These are phyloP conservation scores for Podaxis mareebaensis DNA, from an alignment of 768 basidiomycete genomes.

Conservation along the genomic window DNA sequence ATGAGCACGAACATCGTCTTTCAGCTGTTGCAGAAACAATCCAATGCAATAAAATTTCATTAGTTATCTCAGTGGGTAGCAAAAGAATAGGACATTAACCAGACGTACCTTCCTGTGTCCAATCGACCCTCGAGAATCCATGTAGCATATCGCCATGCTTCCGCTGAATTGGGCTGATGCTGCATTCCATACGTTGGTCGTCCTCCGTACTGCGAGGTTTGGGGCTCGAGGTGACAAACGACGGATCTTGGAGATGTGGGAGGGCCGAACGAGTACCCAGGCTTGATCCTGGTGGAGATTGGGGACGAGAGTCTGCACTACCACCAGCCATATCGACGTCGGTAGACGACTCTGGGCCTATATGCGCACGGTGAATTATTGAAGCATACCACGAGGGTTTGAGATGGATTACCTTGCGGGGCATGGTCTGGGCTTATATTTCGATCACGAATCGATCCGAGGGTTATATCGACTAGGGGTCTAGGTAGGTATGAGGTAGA, in stretches of 20 bases:
- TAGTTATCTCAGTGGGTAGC: background rate
- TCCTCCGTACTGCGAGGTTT: background rate
- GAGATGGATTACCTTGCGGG: background rate
- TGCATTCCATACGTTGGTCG: background rate
- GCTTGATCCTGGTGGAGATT: background rate
- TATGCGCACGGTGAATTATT: background rate
- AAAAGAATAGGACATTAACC: background rate
- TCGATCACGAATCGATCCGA: background rate
- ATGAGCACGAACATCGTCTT: background rate
- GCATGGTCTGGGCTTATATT: background rate
- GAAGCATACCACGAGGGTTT: too few species aligned
- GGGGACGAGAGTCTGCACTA: background rate
- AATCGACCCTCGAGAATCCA: background rate
- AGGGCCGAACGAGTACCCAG: background rate
- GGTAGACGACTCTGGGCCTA: background rate
- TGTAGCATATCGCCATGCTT: background rate
- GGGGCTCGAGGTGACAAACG: background rate
- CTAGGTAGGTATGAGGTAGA: background rate
- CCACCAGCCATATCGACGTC: background rate
- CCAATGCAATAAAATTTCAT: background rate
- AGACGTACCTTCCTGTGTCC: constrained; percentile 4
- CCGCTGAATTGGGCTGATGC: background rate
- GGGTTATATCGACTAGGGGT: background rate
- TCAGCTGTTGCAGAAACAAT: background rate
- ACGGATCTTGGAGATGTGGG: background rate